Evolutionary conservation across 164 flowering plant species (phyloP).

Genomic region (Umbilicus rupestris): DNA sequence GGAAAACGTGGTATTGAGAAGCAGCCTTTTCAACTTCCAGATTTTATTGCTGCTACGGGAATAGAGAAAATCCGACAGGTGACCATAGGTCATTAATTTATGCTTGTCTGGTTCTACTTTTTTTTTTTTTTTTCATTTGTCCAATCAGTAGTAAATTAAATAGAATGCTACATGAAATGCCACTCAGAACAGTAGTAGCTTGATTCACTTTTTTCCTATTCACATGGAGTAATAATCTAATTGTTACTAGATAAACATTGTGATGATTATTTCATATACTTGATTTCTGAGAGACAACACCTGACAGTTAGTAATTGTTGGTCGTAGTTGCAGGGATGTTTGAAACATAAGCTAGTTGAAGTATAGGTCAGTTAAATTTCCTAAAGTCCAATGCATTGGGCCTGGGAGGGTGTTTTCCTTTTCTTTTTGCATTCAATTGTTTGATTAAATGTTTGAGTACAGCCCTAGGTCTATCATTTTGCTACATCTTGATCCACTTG

Average conservation of each 20-base stretch:
- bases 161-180: neutral
- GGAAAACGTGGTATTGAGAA: slow-evolving; percentile 99
- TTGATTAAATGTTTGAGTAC: neutral
- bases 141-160: neutral
- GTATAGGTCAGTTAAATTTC: too few species aligned
- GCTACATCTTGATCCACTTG: neutral
- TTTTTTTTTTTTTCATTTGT: neutral
- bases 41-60: slow-evolving; percentile 97
- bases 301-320: neutral
- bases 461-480: neutral
- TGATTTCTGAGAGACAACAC: neutral
- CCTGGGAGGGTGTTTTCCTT: too few species aligned
- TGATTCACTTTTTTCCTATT: neutral
- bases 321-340: neutral
- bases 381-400: too few species aligned
- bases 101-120: neutral
- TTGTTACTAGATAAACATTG: neutral
- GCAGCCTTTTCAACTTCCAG: slow-evolving; percentile 98
- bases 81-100: neutral
- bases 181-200: too few species aligned
- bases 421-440: too few species aligned
- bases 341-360: neutral
- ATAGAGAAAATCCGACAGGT: slow-evolving; percentile 99
- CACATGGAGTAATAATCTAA: neutral
- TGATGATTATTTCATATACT: neutral